phyloP scores from a whole-genome alignment of 2,329 filamentous ascomycete species.

The Laburnicola sp. region DNA sequence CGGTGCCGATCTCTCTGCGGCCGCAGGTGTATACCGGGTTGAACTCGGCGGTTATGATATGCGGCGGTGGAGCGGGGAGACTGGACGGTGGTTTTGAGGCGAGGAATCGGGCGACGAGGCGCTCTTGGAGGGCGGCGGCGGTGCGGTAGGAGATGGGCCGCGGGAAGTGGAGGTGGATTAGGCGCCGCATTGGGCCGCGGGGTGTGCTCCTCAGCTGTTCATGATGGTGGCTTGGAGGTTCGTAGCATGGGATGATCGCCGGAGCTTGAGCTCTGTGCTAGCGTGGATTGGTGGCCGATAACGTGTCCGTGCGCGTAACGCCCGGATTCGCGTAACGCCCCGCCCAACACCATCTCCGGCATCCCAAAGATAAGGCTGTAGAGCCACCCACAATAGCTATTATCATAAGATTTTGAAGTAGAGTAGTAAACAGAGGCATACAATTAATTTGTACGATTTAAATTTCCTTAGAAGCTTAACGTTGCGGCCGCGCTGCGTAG shows the following conservation, averaged over 20 bases:
- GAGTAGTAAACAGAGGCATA: too few species aligned
- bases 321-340: too few species aligned
- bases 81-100: slow-evolving; percentile 59
- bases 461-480: too few species aligned
- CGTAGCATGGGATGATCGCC: slow-evolving; percentile 7
- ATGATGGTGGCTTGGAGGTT: not conserved
- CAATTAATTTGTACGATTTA: too few species aligned
- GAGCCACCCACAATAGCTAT: too few species aligned
- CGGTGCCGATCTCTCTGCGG: slow-evolving; percentile 67
- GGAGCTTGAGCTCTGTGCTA: not conserved
- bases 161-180: slow-evolving; percentile 65
- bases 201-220: slow-evolving; percentile 6
- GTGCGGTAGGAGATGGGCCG: slow-evolving; percentile 57
- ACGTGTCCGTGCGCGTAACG: too few species aligned
- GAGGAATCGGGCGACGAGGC: slow-evolving; percentile 61
- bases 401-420: too few species aligned
- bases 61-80: slow-evolving; percentile 59
- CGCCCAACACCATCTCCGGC: too few species aligned
- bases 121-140: slow-evolving; percentile 60
- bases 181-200: slow-evolving; percentile 53
- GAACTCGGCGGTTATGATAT: slow-evolving; percentile 80
- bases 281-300: slow-evolving; percentile 9
- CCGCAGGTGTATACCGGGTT: slow-evolving; percentile 87
- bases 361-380: too few species aligned
- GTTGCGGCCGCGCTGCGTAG: too few species aligned